These are phyloP conservation scores for Margaritispora aquatica DNA, from an alignment of 495 filamentous ascomycete species.

Conservation along the genomic window DNA sequence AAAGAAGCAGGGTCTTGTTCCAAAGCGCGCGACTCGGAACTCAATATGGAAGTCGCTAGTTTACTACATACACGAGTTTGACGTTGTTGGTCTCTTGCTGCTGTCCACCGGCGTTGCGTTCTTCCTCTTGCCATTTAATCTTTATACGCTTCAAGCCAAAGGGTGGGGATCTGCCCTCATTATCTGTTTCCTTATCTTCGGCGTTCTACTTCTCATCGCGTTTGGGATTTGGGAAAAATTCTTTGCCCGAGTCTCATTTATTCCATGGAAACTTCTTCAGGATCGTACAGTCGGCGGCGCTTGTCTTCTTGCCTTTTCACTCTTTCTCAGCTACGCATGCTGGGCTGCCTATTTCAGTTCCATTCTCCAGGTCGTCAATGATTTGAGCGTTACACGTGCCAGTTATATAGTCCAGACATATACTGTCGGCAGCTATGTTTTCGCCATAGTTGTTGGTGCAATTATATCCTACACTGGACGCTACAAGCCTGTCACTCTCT, in stretches of 20 bases:
- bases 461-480: background rate
- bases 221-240: background rate
- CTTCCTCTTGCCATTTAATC: conserved; percentile 2
- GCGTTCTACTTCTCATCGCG: background rate
- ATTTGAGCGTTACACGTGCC: background rate
- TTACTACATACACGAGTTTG: background rate
- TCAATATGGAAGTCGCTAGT: background rate
- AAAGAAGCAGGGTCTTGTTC: background rate
- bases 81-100: background rate
- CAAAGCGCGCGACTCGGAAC: background rate
- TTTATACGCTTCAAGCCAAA: background rate
- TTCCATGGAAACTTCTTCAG: background rate
- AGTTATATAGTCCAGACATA: background rate
- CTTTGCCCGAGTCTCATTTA: background rate
- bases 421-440: background rate
- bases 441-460: background rate
- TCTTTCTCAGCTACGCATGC: background rate
- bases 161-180: background rate
- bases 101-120: background rate
- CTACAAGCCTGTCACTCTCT: background rate
- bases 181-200: background rate
- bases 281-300: background rate
- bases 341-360: background rate
- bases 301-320: background rate
- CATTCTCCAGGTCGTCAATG: background rate